These are phyloP conservation scores for Cordyceps tenuipes DNA, from an alignment of 2,329 filamentous ascomycete genomes.

Conservation along the genomic window DNA sequence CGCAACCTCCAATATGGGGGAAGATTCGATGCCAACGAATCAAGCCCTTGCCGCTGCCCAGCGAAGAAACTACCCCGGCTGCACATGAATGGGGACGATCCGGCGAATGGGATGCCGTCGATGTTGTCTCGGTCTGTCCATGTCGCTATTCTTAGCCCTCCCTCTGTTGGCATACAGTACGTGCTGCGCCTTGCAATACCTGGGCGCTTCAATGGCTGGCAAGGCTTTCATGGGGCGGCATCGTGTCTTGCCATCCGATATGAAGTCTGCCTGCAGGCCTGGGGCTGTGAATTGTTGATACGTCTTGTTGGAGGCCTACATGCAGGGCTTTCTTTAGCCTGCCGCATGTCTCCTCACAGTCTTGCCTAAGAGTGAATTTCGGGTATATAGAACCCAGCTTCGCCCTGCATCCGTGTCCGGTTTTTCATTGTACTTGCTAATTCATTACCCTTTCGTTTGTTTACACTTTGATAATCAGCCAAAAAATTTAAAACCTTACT, in stretches of 20 bases:
- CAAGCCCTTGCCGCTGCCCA: slow-evolving; percentile 2
- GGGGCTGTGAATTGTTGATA: neutral
- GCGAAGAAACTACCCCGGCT: neutral
- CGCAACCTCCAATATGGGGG: neutral
- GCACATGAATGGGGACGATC: neutral
- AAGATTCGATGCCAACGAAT: neutral
- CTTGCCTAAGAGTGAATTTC: neutral
- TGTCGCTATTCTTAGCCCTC: neutral
- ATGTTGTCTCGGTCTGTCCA: no score
- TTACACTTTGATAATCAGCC: neutral
- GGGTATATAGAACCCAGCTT: slow-evolving; percentile 2
- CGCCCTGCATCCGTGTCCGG: neutral
- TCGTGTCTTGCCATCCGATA: slow-evolving; percentile 1
- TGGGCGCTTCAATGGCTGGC: neutral
- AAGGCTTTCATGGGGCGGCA: neutral
- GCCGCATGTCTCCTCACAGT: neutral
- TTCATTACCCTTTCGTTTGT: neutral
- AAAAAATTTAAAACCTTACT: neutral
- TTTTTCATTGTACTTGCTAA: neutral
- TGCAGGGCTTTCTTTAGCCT: neutral
- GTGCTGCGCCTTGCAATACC: no score
- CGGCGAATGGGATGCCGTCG: neutral
- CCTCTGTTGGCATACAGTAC: no score
- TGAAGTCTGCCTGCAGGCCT: neutral
- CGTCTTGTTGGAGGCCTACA: neutral